Conservation (phyloP, 106 monocot genomes). For the Narthecium ossifragum region DNA sequence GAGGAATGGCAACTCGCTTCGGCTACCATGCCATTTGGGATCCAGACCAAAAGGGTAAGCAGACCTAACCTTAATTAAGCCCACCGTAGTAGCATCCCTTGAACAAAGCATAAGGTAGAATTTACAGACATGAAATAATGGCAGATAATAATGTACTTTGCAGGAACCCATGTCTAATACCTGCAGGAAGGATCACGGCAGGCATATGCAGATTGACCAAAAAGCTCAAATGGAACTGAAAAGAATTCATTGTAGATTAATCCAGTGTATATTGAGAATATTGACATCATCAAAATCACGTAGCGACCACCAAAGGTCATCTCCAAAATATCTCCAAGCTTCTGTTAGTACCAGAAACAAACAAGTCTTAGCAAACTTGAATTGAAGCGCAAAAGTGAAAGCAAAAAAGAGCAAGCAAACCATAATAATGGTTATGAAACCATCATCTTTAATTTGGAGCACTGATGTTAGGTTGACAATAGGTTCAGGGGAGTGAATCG, state of each 20-base stretch:
- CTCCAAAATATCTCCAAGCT: conserved; percentile 95
- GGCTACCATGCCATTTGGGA: conserved; percentile 85
- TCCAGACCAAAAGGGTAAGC: conserved; percentile 97
- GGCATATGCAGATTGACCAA: conserved; percentile 90
- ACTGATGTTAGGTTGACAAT: no score
- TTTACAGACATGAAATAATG: neutral
- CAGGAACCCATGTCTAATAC: conserved; percentile 25
- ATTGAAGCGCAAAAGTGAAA: no score
- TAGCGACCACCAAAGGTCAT: conserved; percentile 98
- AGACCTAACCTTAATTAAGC: conserved; percentile 64
- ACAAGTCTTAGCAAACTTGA: neutral
- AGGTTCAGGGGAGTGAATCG: no score
- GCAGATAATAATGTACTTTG: neutral
- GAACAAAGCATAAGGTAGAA: neutral
- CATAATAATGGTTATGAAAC: no score
- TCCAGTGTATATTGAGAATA: conserved; percentile 97
- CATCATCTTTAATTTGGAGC: no score
- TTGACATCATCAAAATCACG: conserved; percentile 88
- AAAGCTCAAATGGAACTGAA: conserved; percentile 89
- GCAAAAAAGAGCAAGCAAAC: neutral
- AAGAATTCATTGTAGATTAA: conserved; percentile 98
- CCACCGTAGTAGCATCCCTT: conserved; percentile 78
- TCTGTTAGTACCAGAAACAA: conserved; percentile 38
- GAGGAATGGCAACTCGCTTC: conserved; percentile 93
- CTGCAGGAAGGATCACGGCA: conserved; percentile 95